Conservation (phyloP, 305 asterid species). For the Fraxinus ornus region DNA sequence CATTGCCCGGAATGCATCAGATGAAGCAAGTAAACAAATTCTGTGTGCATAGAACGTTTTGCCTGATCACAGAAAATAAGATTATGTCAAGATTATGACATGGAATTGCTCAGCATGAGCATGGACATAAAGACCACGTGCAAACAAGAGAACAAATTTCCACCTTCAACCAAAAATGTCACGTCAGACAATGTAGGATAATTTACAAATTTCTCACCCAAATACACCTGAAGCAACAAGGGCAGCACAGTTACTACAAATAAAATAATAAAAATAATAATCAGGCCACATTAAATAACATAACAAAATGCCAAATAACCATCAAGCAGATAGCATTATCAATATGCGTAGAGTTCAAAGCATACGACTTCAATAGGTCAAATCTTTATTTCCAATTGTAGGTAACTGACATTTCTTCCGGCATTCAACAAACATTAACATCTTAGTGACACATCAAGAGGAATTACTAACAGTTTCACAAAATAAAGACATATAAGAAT, state of each 20-base stretch:
- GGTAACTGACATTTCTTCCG: conserved; percentile 3
- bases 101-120: conserved; percentile 4
- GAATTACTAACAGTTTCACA: neutral
- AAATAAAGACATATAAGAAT: neutral
- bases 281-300: neutral
- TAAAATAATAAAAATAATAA: neutral
- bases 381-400: neutral
- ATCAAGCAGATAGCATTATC: conserved; percentile 4
- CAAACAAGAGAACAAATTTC: conserved; percentile 20
- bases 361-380: neutral
- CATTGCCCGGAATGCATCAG: conserved; percentile 99
- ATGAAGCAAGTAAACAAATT: conserved; percentile 95
- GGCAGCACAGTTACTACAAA: conserved; percentile 7
- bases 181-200: conserved; percentile 89
- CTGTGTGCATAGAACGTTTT: conserved; percentile 95
- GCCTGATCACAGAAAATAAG: conserved; percentile 46
- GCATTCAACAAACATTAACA: neutral
- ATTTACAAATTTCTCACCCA: conserved; percentile 94
- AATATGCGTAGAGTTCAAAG: neutral
- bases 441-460: neutral
- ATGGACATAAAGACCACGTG: conserved; percentile 7
- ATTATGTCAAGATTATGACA: neutral
- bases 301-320: neutral
- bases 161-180: conserved; percentile 96
- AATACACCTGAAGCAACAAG: conserved; percentile 69